phyloP scores from a whole-genome alignment of 805 yeast species.

The Hanseniaspora nectarophila region DNA sequence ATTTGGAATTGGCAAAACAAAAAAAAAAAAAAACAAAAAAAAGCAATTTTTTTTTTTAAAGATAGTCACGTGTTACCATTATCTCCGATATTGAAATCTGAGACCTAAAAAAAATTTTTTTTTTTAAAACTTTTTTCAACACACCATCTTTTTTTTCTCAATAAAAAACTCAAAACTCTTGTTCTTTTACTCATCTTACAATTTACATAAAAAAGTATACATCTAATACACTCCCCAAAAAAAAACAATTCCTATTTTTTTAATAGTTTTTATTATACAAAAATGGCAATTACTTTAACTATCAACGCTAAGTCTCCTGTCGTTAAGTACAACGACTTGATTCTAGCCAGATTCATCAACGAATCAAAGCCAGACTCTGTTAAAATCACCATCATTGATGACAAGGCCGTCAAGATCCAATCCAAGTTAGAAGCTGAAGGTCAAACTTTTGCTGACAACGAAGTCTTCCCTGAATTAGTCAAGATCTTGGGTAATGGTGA shows the following conservation, averaged over 20 bases:
- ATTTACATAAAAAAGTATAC: no score
- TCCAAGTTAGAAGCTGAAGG: slow-evolving; percentile 21
- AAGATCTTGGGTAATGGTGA: not conserved
- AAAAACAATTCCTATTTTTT: not conserved
- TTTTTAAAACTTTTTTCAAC: no score
- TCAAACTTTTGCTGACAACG: not conserved
- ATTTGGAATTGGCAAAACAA: not conserved
- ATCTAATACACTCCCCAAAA: no score
- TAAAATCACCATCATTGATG: slow-evolving; percentile 58
- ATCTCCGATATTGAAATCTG: no score
- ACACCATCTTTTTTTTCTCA: no score
- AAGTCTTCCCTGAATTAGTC: slow-evolving; percentile 8
- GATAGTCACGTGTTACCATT: no score
- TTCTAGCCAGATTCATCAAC: slow-evolving; percentile 69
- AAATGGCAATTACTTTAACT: slow-evolving; percentile 32
- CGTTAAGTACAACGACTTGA: slow-evolving; percentile 65
- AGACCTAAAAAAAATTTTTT: no score
- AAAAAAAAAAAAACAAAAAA: slow-evolving; percentile 31
- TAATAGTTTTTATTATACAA: not conserved
- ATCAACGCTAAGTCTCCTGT: slow-evolving; percentile 79
- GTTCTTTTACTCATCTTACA: no score
- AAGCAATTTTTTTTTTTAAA: not conserved
- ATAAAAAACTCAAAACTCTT: not conserved
- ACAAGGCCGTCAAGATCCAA: slow-evolving; percentile 31
- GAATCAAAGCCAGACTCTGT: slow-evolving; percentile 38